Evolutionary conservation across 2,329 filamentous ascomycete species (phyloP).

Genomic region (Aspergillus neotritici): DNA sequence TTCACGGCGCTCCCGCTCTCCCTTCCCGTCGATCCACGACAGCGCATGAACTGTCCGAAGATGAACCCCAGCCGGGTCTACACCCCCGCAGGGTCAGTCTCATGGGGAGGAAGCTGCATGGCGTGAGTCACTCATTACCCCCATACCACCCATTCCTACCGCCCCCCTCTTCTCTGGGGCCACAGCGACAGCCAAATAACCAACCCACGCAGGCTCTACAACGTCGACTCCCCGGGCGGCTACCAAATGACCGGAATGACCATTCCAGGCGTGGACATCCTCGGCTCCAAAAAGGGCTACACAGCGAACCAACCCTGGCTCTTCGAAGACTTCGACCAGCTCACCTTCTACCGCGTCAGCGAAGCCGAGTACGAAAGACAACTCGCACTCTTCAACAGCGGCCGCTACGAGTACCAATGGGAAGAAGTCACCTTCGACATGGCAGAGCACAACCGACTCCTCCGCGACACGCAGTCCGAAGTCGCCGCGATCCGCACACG

Average conservation of each 20-base stretch:
- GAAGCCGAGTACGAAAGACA: conserved; percentile 48
- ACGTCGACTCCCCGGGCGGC: conserved; percentile 53
- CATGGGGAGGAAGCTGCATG: conserved; percentile 53
- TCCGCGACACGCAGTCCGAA: conserved; percentile 44
- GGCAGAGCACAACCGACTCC: conserved; percentile 48
- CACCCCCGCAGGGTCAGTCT: conserved; percentile 52
- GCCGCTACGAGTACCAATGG: conserved; percentile 49
- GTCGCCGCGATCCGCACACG: conserved; percentile 42
- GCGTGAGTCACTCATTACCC: conserved; percentile 17
- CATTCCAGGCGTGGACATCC: conserved; percentile 50
- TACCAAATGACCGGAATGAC: conserved; percentile 52
- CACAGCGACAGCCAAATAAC: neutral
- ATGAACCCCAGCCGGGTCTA: conserved; percentile 53
- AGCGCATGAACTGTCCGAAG: conserved; percentile 51
- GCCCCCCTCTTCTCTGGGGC: neutral
- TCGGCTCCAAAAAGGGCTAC: conserved; percentile 50
- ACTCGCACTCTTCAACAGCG: conserved; percentile 46
- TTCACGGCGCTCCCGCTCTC: conserved; percentile 50
- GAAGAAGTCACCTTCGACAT: conserved; percentile 51
- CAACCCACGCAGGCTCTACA: conserved; percentile 41
- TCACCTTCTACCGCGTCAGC: conserved; percentile 51
- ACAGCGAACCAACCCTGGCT: conserved; percentile 46
- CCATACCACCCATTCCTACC: neutral
- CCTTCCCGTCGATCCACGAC: conserved; percentile 50
- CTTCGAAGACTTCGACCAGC: conserved; percentile 53